These are phyloP conservation scores for Colletotrichum spinosum DNA, from an alignment of 2,329 filamentous ascomycete genomes.

Conservation along the genomic window DNA sequence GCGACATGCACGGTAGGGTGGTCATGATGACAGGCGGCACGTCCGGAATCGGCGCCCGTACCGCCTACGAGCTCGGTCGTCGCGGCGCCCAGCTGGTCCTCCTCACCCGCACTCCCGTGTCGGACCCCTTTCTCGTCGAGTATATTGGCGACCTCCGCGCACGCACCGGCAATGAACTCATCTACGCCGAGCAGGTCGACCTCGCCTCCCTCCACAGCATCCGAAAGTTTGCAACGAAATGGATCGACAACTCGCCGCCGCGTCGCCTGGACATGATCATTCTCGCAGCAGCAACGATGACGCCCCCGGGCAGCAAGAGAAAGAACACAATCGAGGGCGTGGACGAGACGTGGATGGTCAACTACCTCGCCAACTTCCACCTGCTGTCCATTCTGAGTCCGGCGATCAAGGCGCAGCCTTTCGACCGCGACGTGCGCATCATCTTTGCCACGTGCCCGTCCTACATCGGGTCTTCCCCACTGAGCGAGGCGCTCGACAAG, in stretches of 20 bases:
- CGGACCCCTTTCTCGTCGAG: conserved; percentile 90
- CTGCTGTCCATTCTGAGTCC: conserved; percentile 91
- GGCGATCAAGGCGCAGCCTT: conserved; percentile 88
- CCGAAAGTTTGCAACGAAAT: conserved; percentile 93
- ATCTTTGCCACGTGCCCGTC: conserved; percentile 88
- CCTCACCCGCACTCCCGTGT: conserved; percentile 83
- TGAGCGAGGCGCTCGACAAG: conserved; percentile 64
- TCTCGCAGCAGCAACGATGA: conserved; percentile 84
- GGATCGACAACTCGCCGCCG: conserved; percentile 95
- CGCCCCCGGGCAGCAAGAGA: conserved; percentile 72
- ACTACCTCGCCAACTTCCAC: conserved; percentile 96
- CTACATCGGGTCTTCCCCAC: conserved; percentile 82
- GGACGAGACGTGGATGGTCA: conserved; percentile 92
- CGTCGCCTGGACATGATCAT: conserved; percentile 91
- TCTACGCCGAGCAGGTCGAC: conserved; percentile 96
- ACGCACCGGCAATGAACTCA: conserved; percentile 82
- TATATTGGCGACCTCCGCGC: conserved; percentile 89
- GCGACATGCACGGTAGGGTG: conserved; percentile 92
- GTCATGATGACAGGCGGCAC: conserved; percentile 95
- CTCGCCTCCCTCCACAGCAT: conserved; percentile 90
- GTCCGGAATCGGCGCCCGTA: conserved; percentile 86
- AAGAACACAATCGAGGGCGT: conserved; percentile 80
- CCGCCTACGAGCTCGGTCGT: conserved; percentile 78
- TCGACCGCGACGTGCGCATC: conserved; percentile 92
- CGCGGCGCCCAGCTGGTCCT: conserved; percentile 93